Percentiles rank a stretch among this genome's conserved stretches.
These are phyloP conservation scores for Aspergillus wentii DNA, from an alignment of 495 filamentous ascomycete species.

Conservation along the genomic window DNA sequence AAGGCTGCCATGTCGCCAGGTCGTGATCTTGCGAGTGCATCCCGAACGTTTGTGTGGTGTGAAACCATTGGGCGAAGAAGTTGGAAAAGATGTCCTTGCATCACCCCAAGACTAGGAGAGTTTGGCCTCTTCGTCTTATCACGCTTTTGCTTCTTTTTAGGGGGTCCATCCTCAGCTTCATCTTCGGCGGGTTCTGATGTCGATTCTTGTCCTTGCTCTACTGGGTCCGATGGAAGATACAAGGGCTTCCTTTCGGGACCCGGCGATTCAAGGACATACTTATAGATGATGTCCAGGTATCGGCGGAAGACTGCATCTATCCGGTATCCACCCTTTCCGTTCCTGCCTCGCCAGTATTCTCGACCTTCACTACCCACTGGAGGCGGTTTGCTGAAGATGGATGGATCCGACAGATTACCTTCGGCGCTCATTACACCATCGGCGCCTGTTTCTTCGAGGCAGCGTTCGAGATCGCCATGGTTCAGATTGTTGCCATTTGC, in stretches of 20 bases:
- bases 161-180: conserved; percentile 34
- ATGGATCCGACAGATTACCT: conserved; percentile 86
- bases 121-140: conserved; percentile 41
- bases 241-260: conserved; percentile 64
- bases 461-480: conserved; percentile 72
- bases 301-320: conserved; percentile 82
- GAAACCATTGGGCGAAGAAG: conserved; percentile 77
- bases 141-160: conserved; percentile 60
- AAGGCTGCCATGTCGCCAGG: conserved; percentile 64
- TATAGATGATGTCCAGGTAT: conserved; percentile 85
- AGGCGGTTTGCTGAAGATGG: conserved; percentile 72
- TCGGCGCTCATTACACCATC: conserved; percentile 96
- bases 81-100: conserved; percentile 93
- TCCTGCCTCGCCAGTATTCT: conserved; percentile 79
- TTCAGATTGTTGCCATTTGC: conserved; percentile 93
- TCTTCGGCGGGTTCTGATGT: conserved; percentile 31
- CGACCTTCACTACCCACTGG: conserved; percentile 56
- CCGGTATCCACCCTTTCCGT: conserved; percentile 81
- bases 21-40: conserved; percentile 63
- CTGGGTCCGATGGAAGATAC: conserved; percentile 64
- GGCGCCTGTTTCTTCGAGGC: conserved; percentile 78
- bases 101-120: conserved; percentile 70
- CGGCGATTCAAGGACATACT: conserved; percentile 58
- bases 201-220: conserved; percentile 30
- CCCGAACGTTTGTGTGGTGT: conserved; percentile 72